Percentiles rank a stretch among this genome's conserved stretches.
phyloP scores from a whole-genome alignment of 129 eudicot species.

The Chrysanthemum lavandulifolium region DNA sequence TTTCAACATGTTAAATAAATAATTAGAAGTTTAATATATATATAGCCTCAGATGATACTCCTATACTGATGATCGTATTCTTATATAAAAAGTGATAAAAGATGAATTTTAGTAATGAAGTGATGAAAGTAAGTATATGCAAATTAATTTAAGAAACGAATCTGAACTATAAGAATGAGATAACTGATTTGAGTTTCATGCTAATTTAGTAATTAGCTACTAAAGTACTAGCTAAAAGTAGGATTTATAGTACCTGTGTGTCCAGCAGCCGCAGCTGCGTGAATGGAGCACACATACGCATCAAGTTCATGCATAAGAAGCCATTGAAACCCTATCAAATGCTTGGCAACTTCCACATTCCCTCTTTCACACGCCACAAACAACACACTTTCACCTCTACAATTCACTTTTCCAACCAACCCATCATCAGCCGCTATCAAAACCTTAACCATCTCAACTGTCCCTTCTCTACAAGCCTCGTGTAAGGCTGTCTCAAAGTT shows the following conservation, averaged over 20 bases:
- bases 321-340: slow-evolving; percentile 34
- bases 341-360: slow-evolving; percentile 45
- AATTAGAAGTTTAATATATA: too few species aligned
- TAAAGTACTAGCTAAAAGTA: background rate
- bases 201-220: background rate
- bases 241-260: slow-evolving; percentile 37
- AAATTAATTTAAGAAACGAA: too few species aligned
- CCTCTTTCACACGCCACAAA: slow-evolving; percentile 53
- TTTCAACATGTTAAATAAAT: too few species aligned
- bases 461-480: slow-evolving; percentile 58
- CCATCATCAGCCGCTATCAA: slow-evolving; percentile 31
- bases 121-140: too few species aligned
- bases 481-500: slow-evolving; percentile 53
- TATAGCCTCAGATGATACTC: too few species aligned
- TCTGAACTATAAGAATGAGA: background rate
- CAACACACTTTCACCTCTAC: slow-evolving; percentile 45
- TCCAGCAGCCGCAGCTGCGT: slow-evolving; percentile 60
- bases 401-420: slow-evolving; percentile 42
- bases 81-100: too few species aligned
- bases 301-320: slow-evolving; percentile 49
- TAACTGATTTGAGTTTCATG: background rate
- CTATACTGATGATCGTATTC: too few species aligned
- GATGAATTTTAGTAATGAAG: background rate
- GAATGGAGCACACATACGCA: slow-evolving; percentile 42
- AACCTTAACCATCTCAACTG: slow-evolving; percentile 29